A percentile compares a stretch with the other conserved stretches of the same genome.
Conservation (phyloP, 345 rosid genomes). For the Eucalyptus sp. region DNA sequence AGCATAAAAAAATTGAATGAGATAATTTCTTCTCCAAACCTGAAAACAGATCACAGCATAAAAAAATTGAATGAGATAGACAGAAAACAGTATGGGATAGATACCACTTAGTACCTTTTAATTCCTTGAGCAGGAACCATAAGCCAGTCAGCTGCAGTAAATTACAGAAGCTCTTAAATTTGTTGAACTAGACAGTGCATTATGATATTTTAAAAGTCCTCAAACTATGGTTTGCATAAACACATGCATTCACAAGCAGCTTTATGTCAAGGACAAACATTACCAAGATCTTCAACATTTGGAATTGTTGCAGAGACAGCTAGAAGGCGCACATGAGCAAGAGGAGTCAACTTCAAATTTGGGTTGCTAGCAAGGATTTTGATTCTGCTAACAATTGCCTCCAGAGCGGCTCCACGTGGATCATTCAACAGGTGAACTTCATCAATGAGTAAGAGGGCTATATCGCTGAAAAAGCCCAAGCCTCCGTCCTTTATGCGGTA, state of each 20-base stretch:
- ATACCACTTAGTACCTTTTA: slow-evolving; percentile 39
- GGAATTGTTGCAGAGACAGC: slow-evolving; percentile 98
- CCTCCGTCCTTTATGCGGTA: slow-evolving; percentile 88
- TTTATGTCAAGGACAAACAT: not conserved
- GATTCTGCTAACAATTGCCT: slow-evolving; percentile 92
- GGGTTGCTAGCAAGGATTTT: slow-evolving; percentile 74
- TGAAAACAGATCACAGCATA: slow-evolving; percentile 15
- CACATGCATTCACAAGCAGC: not conserved
- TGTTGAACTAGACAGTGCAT: not conserved
- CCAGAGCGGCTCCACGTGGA: slow-evolving; percentile 90
- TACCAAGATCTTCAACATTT: slow-evolving; percentile 90
- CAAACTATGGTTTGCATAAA: not conserved
- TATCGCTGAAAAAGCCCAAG: slow-evolving; percentile 88
- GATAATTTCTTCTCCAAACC: slow-evolving; percentile 93
- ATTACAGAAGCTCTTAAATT: not conserved
- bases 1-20: not conserved
- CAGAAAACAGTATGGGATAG: not conserved
- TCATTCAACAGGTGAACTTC: slow-evolving; percentile 96
- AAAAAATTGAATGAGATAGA: not conserved
- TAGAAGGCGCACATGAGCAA: slow-evolving; percentile 66
- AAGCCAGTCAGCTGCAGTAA: slow-evolving; percentile 88
- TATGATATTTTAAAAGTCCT: not conserved
- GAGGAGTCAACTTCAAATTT: slow-evolving; percentile 66
- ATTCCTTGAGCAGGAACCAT: slow-evolving; percentile 77
- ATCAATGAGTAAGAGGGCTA: slow-evolving; percentile 79